Percentiles rank a stretch among this genome's conserved stretches.
Evolutionary conservation across 495 filamentous ascomycete species (phyloP).

Genomic region (Annulohypoxylon moriforme): DNA sequence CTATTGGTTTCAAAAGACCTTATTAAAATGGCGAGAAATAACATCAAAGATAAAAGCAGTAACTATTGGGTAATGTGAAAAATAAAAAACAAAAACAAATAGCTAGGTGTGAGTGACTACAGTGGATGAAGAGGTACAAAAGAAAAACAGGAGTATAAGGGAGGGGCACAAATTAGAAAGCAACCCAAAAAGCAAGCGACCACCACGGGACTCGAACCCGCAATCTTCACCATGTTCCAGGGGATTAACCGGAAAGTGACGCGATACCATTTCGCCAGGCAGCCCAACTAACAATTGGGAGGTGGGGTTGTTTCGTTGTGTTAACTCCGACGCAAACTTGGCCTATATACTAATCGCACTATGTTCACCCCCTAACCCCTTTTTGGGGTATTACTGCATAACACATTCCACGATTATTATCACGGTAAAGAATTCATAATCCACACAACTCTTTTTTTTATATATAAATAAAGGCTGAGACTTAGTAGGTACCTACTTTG

Average conservation of each 20-base stretch:
- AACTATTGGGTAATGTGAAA: no score
- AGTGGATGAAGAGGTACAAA: background rate
- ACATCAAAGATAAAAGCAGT: no score
- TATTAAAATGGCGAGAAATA: no score
- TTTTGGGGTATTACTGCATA: background rate
- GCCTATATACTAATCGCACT: background rate
- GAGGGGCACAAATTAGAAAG: background rate
- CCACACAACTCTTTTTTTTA: no score
- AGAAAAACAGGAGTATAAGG: background rate
- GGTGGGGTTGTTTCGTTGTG: constrained; percentile 15
- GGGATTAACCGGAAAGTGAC: constrained; percentile 43
- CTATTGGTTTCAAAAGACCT: no score
- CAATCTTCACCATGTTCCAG: constrained; percentile 47
- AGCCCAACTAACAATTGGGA: constrained; percentile 18
- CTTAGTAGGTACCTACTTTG: no score
- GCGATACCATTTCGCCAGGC: constrained; percentile 48
- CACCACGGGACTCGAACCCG: constrained; percentile 49
- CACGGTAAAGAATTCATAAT: background rate
- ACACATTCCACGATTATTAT: background rate
- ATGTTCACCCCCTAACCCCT: constrained; percentile 6
- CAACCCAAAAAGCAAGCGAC: constrained; percentile 20
- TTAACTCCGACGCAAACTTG: constrained; percentile 17
- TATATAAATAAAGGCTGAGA: no score
- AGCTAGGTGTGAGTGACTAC: no score
- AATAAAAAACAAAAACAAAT: no score